These are phyloP conservation scores for Russula vinacea DNA, from an alignment of 768 basidiomycete genomes.

Conservation along the genomic window DNA sequence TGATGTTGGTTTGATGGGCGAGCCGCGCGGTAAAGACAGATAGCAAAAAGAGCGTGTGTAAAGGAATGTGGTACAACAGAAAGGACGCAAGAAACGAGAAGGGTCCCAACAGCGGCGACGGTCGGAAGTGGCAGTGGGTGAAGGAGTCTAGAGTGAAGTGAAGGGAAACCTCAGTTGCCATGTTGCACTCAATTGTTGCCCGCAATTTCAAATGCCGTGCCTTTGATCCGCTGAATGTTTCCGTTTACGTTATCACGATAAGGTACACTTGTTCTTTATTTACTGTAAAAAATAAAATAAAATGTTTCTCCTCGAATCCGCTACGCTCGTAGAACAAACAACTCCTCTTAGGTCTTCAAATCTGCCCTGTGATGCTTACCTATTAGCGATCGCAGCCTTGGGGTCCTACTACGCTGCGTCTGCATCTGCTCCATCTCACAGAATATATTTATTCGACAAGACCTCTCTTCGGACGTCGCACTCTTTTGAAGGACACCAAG, in stretches of 20 bases:
- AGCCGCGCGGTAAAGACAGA: conserved; percentile 5
- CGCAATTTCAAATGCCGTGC: not conserved
- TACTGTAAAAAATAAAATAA: not conserved
- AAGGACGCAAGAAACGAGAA: conserved; percentile 28
- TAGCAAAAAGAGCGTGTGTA: conserved; percentile 24
- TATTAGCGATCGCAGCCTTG: conserved; percentile 54
- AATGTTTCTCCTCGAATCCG: conserved; percentile 39
- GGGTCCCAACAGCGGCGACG: conserved; percentile 31
- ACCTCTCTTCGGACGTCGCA: conserved; percentile 46
- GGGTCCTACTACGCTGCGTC: conserved; percentile 55
- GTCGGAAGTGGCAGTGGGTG: not conserved
- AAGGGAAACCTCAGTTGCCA: not conserved
- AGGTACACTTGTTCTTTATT: not conserved
- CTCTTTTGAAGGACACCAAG: conserved; percentile 55
- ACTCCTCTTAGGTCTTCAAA: conserved; percentile 36
- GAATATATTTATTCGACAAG: conserved; percentile 66
- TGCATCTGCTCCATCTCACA: conserved; percentile 58
- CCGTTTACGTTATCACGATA: not conserved
- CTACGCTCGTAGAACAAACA: conserved; percentile 31
- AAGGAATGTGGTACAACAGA: conserved; percentile 37
- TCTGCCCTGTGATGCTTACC: conserved; percentile 50
- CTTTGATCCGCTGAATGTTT: not conserved
- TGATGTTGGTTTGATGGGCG: not conserved
- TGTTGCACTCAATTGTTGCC: not conserved
- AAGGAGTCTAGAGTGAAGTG: not conserved